Evolutionary conservation across 495 filamentous ascomycete species (phyloP).

Genomic region (Hypoxylon fuscum): DNA sequence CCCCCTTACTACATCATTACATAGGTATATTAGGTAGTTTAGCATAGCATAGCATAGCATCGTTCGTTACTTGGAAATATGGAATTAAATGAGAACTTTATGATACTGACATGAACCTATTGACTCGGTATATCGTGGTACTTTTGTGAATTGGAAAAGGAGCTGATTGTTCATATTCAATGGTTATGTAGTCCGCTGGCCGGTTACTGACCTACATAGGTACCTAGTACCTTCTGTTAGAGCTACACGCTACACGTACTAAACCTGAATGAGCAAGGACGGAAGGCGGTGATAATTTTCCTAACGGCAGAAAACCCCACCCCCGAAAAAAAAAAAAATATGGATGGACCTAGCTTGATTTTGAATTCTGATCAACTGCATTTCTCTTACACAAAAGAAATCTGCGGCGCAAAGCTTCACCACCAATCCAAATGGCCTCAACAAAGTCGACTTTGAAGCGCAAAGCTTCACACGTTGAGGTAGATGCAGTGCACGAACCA

Average conservation of each 20-base stretch:
- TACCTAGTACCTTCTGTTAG: too few species aligned
- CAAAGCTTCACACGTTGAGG: constrained; percentile 49
- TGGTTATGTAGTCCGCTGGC: too few species aligned
- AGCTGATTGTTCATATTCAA: too few species aligned
- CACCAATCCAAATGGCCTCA: constrained; percentile 47
- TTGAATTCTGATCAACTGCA: constrained; percentile 17
- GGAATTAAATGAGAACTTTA: too few species aligned
- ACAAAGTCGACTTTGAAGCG: constrained; percentile 54
- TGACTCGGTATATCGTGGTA: too few species aligned
- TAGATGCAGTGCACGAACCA: constrained; percentile 47
- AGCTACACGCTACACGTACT: too few species aligned
- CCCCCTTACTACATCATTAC: constrained; percentile 5
- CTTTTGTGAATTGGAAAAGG: too few species aligned
- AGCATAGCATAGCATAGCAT: constrained; percentile 21
- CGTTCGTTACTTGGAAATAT: constrained; percentile 22
- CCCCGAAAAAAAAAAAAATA: constrained; percentile 38
- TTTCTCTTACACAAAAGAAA: constrained; percentile 14
- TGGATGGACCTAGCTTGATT: background rate
- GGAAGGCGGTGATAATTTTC: constrained; percentile 27
- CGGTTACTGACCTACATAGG: too few species aligned
- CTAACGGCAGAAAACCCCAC: constrained; percentile 32
- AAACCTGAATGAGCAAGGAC: constrained; percentile 1
- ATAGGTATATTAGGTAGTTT: constrained; percentile 4
- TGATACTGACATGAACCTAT: too few species aligned
- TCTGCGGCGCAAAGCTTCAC: constrained; percentile 7